Conservation (phyloP, 768 basidiomycete genomes). For the Leccinellum rugosiceps region DNA sequence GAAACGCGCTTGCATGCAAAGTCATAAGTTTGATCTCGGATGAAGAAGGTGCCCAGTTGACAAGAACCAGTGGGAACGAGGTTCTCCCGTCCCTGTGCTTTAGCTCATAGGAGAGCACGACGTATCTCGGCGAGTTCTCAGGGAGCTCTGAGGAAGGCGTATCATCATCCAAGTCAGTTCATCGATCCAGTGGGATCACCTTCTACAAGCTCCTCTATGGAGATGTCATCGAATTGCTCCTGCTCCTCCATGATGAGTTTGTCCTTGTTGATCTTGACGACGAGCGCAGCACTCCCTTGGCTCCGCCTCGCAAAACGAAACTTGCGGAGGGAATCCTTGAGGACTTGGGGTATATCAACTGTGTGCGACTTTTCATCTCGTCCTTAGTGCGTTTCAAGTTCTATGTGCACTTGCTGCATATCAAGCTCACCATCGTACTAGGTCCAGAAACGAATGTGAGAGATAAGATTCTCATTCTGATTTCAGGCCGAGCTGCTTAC, state of each 20-base stretch:
- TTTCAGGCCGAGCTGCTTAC: background rate
- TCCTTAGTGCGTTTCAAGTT: background rate
- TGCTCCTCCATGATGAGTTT: slow-evolving; percentile 80
- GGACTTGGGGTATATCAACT: slow-evolving; percentile 79
- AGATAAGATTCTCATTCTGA: background rate
- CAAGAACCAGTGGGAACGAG: slow-evolving; percentile 78
- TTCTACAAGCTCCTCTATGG: slow-evolving; percentile 83
- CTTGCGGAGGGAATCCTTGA: slow-evolving; percentile 79
- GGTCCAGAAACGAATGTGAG: background rate
- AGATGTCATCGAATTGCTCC: slow-evolving; percentile 72
- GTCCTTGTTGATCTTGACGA: slow-evolving; percentile 89
- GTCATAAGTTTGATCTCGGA: slow-evolving; percentile 76
- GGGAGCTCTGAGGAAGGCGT: slow-evolving; percentile 64
- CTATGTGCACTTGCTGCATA: background rate
- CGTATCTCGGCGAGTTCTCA: slow-evolving; percentile 82
- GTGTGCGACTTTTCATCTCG: slow-evolving; percentile 38
- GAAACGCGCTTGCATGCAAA: slow-evolving; percentile 77
- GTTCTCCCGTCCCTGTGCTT: slow-evolving; percentile 77
- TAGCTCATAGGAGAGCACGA: slow-evolving; percentile 80
- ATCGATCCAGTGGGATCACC: slow-evolving; percentile 42
- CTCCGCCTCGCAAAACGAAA: slow-evolving; percentile 72
- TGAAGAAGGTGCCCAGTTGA: slow-evolving; percentile 84
- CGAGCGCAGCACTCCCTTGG: slow-evolving; percentile 68
- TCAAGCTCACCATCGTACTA: slow-evolving; percentile 24
- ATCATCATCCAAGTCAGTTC: background rate